A percentile compares a stretch with the other conserved stretches of the same genome.
phyloP scores from a whole-genome alignment of 169 alveolate species.

The Cyclospora cayetanensis region DNA sequence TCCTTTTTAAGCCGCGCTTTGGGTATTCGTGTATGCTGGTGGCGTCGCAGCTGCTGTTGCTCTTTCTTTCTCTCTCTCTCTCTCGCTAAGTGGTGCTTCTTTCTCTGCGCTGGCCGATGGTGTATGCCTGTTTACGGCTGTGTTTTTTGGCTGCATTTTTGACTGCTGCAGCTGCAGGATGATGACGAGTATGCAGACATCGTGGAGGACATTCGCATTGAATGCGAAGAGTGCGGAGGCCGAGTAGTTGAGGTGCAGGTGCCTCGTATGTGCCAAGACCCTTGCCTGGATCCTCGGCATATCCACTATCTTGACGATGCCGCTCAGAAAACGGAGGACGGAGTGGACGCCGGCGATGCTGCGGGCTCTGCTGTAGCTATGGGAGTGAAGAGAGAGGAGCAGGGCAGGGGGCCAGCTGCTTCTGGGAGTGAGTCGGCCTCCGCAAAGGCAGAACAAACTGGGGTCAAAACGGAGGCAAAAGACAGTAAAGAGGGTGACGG shows the following conservation, averaged over 20 bases:
- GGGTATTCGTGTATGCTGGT: not conserved
- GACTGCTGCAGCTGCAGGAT: slow-evolving; percentile 78
- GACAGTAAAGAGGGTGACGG: not conserved
- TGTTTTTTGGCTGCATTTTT: not conserved
- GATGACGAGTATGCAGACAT: slow-evolving; percentile 88
- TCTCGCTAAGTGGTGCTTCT: not conserved
- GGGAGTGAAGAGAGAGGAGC: not conserved
- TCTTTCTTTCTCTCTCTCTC: not conserved
- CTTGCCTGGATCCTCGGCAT: slow-evolving; percentile 25
- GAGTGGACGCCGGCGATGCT: not conserved
- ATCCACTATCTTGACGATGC: not conserved
- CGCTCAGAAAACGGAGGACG: not conserved
- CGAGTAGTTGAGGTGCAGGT: slow-evolving; percentile 84
- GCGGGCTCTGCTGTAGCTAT: not conserved
- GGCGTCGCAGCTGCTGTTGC: not conserved
- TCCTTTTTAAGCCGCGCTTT: not conserved
- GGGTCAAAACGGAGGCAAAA: not conserved
- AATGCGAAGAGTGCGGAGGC: slow-evolving; percentile 85
- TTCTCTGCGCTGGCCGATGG: not conserved
- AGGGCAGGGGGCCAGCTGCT: not conserved
- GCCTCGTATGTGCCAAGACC: slow-evolving; percentile 77
- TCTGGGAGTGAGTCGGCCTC: not conserved
- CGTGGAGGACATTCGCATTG: slow-evolving; percentile 86
- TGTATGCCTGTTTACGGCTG: not conserved
- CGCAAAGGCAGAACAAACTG: not conserved